phyloP scores from a whole-genome alignment of 2,329 filamentous ascomycete genomes.

The Saccharata proteae region DNA sequence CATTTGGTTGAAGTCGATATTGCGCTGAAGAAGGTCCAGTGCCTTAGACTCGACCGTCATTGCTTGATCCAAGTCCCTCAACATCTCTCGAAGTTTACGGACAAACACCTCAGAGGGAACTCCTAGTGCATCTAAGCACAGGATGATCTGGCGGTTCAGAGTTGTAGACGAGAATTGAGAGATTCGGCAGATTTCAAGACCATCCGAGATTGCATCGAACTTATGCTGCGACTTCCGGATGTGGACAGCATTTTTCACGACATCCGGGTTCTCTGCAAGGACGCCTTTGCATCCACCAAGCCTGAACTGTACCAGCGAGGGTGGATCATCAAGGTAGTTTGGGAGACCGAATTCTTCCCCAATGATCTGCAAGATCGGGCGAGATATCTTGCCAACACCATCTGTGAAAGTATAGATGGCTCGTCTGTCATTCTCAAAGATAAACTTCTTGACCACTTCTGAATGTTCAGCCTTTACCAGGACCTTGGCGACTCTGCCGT shows the following conservation, averaged over 20 bases:
- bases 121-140: slow-evolving; percentile 68
- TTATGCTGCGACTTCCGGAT: slow-evolving; percentile 81
- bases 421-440: too few species aligned
- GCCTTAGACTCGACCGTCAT: slow-evolving; percentile 56
- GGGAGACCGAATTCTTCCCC: slow-evolving; percentile 55
- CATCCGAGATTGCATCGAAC: slow-evolving; percentile 58
- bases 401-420: slow-evolving; percentile 72
- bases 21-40: slow-evolving; percentile 54
- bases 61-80: slow-evolving; percentile 56
- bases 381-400: slow-evolving; percentile 86
- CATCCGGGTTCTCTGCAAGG: slow-evolving; percentile 52
- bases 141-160: slow-evolving; percentile 82
- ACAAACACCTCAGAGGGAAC: slow-evolving; percentile 57
- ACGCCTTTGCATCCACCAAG: slow-evolving; percentile 90
- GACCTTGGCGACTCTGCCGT: slow-evolving; percentile 1
- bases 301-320: slow-evolving; percentile 84
- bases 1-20: slow-evolving; percentile 75
- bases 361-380: slow-evolving; percentile 61
- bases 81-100: slow-evolving; percentile 53
- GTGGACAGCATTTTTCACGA: slow-evolving; percentile 55
- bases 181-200: slow-evolving; percentile 73
- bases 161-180: slow-evolving; percentile 66
- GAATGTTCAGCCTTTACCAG: slow-evolving; percentile 47
- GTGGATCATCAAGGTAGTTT: slow-evolving; percentile 41
- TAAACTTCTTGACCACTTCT: slow-evolving; percentile 59